phyloP scores from a whole-genome alignment of 768 basidiomycete species.

The Xerocomellus dryophilus region DNA sequence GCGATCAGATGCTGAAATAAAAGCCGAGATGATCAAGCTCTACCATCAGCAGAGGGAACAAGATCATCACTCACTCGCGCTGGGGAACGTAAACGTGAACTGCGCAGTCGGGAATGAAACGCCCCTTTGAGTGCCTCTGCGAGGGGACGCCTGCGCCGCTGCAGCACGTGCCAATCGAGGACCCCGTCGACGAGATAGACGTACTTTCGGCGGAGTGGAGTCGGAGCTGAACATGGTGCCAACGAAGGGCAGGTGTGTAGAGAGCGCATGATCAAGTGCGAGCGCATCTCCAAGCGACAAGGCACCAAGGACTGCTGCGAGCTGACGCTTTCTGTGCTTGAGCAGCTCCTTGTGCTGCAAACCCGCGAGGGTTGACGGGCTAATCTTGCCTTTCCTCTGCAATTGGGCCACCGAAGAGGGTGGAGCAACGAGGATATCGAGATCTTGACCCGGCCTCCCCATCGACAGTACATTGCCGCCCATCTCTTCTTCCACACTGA shows the following conservation, averaged over 20 bases:
- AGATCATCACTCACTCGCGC: conserved; percentile 63
- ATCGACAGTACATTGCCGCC: conserved; percentile 28
- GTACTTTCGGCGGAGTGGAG: conserved; percentile 36
- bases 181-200: conserved; percentile 53
- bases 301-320: conserved; percentile 66
- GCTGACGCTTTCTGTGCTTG: conserved; percentile 63
- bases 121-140: conserved; percentile 20
- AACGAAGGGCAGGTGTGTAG: conserved; percentile 37
- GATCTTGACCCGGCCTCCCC: conserved; percentile 25
- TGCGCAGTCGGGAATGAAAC: conserved; percentile 47
- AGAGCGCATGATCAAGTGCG: conserved; percentile 75
- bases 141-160: conserved; percentile 18
- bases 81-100: conserved; percentile 62
- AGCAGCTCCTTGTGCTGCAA: conserved; percentile 75
- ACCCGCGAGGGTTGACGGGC: conserved; percentile 62
- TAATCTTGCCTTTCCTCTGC: conserved; percentile 45
- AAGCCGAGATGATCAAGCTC: conserved; percentile 28
- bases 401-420: conserved; percentile 20
- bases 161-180: conserved; percentile 50
- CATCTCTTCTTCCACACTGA: conserved; percentile 44
- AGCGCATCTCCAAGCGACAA: conserved; percentile 65
- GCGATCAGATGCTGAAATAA: conserved; percentile 64
- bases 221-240: conserved; percentile 36
- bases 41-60: conserved; percentile 19
- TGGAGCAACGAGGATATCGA: conserved; percentile 20